Evolutionary conservation across 331 rosid species (phyloP), one percentile per base, ranked within the genome.

Genomic region (Rhamnella rubrinervis): DNA sequence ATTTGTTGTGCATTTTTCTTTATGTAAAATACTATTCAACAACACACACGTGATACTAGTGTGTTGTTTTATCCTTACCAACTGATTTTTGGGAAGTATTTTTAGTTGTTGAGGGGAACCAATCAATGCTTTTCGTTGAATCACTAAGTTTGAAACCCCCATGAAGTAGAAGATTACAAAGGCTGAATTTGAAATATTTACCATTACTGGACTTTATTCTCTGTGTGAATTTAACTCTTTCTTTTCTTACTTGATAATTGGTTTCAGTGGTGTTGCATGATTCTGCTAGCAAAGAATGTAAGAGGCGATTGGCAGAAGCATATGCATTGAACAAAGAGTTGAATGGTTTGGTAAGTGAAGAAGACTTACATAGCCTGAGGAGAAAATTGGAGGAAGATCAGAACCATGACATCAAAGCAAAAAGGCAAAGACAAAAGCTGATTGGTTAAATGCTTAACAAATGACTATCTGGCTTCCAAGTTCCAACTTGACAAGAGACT

Each of bases 211-310:
- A 21, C 25, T 12, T 23, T 51, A 52, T 2, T 47, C 26, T 9
- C 19, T 66, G 44, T n/a, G 20, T 15, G 25, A 39, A 18, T 5
- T 41, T 26, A 35, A 58, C 25, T 56, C 26, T 68, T 67, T 60
- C 17, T 60, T 71, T 60, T 56, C 39, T 63, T 6, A 56, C 53
- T 17, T 63, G 21, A 13, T 17, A 23, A 40, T 73, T 3, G 65
- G 74, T 76, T 82, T 80, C 87, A 93, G 98, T 93, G 82, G 98
- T 93, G 75, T 82, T 82, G 69, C 97, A 90, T 61, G 97, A 90
- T 70, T 65, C 80, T 70, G 92, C 95, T 37, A 93, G 84, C 85
- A 93, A 93, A 71, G 97, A 90, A 55, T 88, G 97, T 78, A 72
- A 75, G 78, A 84, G 85, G 72, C 82, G 78, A 75, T 75, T 90